Evolutionary conservation across 23 red algal species (phyloP).

Genomic region (Gracilariopsis chorda): DNA sequence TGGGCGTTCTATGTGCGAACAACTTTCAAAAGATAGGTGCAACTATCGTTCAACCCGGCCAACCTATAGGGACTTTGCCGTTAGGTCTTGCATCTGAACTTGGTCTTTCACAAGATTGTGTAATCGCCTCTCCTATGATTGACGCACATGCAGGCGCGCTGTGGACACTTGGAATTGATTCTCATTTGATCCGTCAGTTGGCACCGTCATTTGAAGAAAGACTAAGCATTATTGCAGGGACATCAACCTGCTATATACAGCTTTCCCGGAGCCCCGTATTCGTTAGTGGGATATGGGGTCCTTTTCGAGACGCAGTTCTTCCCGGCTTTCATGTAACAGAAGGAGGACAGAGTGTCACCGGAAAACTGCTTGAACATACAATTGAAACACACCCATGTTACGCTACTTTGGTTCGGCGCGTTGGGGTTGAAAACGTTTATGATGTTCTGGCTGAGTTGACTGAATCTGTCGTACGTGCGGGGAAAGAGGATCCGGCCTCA

Average conservation of each 20-base stretch:
- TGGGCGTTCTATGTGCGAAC: not conserved
- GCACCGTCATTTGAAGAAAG: not conserved
- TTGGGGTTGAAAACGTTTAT: conserved; percentile 7
- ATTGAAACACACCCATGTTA: conserved; percentile 4
- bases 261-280: conserved; percentile 55
- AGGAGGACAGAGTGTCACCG: conserved; percentile 87
- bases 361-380: conserved; percentile 63
- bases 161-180: conserved; percentile 49
- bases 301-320: conserved; percentile 74
- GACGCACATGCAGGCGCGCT: conserved; percentile 83
- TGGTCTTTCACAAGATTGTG: not conserved
- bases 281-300: conserved; percentile 80
- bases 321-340: conserved; percentile 70
- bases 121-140: conserved; percentile 75
- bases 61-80: conserved; percentile 4
- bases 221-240: conserved; percentile 73
- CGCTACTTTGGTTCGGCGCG: not conserved
- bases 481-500: conserved; percentile 21
- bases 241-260: conserved; percentile 80
- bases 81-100: conserved; percentile 8
- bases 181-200: not conserved
- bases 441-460: conserved; percentile 31
- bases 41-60: not conserved
- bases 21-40: conserved; percentile 39
- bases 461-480: not conserved